Evolutionary conservation across 2,329 filamentous ascomycete species (phyloP), one percentile per base, ranked within the genome.

Genomic region (Trichoderma simmonsii): DNA sequence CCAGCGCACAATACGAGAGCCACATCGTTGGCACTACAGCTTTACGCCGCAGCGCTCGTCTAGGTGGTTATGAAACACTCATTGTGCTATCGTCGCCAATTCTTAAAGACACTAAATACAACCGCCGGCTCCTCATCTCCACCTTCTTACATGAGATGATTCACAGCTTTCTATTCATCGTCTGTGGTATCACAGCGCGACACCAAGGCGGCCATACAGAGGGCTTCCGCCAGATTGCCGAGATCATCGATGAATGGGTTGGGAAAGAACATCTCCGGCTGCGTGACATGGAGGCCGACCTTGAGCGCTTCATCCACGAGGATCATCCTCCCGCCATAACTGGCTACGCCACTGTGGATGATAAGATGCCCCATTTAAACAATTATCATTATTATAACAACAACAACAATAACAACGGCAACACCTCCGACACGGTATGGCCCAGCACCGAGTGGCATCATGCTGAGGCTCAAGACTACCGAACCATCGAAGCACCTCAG

Each of bases 81-180:
- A 89, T 92, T 64, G 85, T 90, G 5, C 81, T 91, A 14, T 91
- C 89, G 4, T 83, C 84, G 2, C 86, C 88, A 0, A 89, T 91
- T 15, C 83, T 91, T n/a, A 82, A 82, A 51, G 83, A 87, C 74
- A 83, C 80, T 15, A 83, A 82, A 63, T 91, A 89, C 78, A 89
- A 89, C 77, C 82, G 89, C 6, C 83, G 88, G 7, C 82, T 91
- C 18, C 83, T 91, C 70, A 89, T 91, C 63, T 88, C 87, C 7
- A 90, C 89, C 0, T 91, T 92, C 74, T 77, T 92, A 61, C 90
- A 91, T 77, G 90, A 92, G 79, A 85, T 91, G 75, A 89, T 91
- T 62, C 89, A 91, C 80, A 89, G 89, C 79, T 91, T 90, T 76
- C 81, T 91, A 18, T 91, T 91, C 74, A 86, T 91, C 71, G 83